These are phyloP conservation scores for Diplodia sapinea DNA, from an alignment of 2,329 filamentous ascomycete species.

Conservation along the genomic window DNA sequence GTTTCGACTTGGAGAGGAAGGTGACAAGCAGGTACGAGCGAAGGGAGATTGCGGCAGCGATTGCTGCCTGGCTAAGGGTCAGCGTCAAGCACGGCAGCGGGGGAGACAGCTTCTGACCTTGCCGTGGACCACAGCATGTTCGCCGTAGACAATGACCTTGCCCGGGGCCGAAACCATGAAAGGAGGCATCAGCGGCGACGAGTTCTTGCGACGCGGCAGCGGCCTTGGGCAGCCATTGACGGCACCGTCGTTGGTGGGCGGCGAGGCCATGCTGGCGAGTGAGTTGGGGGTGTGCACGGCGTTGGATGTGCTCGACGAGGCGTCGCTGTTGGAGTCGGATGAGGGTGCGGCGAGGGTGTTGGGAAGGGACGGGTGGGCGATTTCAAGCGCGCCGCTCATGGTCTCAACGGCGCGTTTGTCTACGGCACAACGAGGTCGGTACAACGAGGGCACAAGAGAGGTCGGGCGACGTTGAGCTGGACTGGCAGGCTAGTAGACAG, in stretches of 20 bases:
- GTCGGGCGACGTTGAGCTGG: background rate
- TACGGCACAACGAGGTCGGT: background rate
- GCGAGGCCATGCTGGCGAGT: slow-evolving; percentile 21
- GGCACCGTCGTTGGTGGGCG: slow-evolving; percentile 1
- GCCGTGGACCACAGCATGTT: slow-evolving; percentile 96
- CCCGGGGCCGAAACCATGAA: slow-evolving; percentile 99
- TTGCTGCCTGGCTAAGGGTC: slow-evolving; percentile 69
- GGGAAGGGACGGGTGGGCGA: slow-evolving; percentile 10
- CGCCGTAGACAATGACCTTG: slow-evolving; percentile 97
- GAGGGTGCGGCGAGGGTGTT: slow-evolving; percentile 11
- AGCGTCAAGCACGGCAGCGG: slow-evolving; percentile 31
- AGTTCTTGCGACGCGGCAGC: slow-evolving; percentile 37
- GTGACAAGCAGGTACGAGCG: slow-evolving; percentile 97
- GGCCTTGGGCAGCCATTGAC: slow-evolving; percentile 27
- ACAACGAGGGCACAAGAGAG: background rate
- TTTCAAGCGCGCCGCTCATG: slow-evolving; percentile 27
- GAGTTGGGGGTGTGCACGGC: slow-evolving; percentile 20
- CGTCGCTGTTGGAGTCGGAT: slow-evolving; percentile 22
- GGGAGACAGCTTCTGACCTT: slow-evolving; percentile 64
- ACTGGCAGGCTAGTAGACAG: slow-evolving; percentile 13
- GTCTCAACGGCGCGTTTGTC: slow-evolving; percentile 4
- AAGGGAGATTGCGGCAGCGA: slow-evolving; percentile 92
- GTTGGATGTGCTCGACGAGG: slow-evolving; percentile 18
- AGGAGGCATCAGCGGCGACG: slow-evolving; percentile 73
- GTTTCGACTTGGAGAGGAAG: slow-evolving; percentile 87